Evolutionary conservation across 2,329 filamentous ascomycete species (phyloP).

Genomic region (Coniochaeta sp.): DNA sequence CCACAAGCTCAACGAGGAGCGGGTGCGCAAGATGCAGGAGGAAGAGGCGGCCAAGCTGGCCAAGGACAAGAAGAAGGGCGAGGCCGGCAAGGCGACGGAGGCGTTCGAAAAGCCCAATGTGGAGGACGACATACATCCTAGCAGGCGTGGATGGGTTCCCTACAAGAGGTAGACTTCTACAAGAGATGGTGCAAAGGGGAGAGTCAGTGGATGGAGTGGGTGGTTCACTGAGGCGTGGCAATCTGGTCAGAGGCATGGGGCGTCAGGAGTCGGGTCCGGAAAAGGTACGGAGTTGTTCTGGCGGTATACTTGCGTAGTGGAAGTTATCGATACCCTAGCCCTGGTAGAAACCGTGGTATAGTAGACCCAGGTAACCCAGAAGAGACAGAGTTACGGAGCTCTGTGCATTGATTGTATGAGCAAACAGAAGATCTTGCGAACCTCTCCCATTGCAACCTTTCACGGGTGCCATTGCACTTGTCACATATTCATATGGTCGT

Average conservation of each 20-base stretch:
- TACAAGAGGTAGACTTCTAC: slow-evolving; percentile 7
- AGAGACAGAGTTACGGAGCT: neutral
- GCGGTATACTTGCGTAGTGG: neutral
- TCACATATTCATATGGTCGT: neutral
- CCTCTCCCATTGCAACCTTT: neutral
- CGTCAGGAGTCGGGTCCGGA: neutral
- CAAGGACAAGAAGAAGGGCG: slow-evolving; percentile 26
- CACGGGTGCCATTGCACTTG: too few relatives aligned
- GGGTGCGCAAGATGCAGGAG: slow-evolving; percentile 37
- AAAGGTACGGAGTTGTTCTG: neutral
- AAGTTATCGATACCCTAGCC: neutral
- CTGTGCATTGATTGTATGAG: neutral
- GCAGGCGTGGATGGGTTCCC: slow-evolving; percentile 31
- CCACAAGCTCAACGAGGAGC: slow-evolving; percentile 67
- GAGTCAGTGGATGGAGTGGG: too few relatives aligned
- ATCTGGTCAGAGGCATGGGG: neutral
- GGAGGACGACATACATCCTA: slow-evolving; percentile 40
- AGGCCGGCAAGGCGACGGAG: slow-evolving; percentile 12
- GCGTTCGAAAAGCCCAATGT: slow-evolving; percentile 19
- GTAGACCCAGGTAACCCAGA: neutral
- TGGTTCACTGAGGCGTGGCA: too few relatives aligned
- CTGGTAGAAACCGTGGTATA: neutral
- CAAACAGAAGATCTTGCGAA: neutral
- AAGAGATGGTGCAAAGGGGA: too few relatives aligned
- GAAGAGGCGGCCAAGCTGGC: slow-evolving; percentile 32